Conservation (phyloP, 192 early-diverging fungal genomes). For the Backusella circina region DNA sequence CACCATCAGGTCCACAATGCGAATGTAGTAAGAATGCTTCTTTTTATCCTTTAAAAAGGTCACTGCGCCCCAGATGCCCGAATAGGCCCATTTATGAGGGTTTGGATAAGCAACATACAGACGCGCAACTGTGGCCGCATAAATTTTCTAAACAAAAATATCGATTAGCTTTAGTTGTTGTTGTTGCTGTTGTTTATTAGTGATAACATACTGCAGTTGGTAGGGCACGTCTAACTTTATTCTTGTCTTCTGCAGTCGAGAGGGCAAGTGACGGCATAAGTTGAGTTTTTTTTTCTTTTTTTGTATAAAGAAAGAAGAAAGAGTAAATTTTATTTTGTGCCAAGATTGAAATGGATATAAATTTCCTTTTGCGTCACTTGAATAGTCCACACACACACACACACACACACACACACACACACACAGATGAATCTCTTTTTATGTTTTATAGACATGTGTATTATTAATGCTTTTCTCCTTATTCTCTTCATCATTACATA, state of each 20-base stretch:
- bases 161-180: neutral
- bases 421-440: no score
- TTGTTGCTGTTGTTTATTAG: neutral
- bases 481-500: neutral
- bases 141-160: slow-evolving; percentile 69
- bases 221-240: slow-evolving; percentile 25
- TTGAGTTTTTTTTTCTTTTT: no score
- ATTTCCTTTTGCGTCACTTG: neutral
- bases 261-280: slow-evolving; percentile 38
- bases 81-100: slow-evolving; percentile 65
- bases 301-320: slow-evolving; percentile 16
- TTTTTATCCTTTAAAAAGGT: slow-evolving; percentile 64
- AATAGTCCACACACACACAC: neutral
- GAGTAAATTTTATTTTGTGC: slow-evolving; percentile 8
- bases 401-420: no score
- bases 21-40: slow-evolving; percentile 57
- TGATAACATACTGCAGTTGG: slow-evolving; percentile 22
- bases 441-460: neutral
- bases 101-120: slow-evolving; percentile 76
- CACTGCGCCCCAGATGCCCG: slow-evolving; percentile 68
- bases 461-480: neutral
- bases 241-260: slow-evolving; percentile 33
- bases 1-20: slow-evolving; percentile 67
- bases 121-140: slow-evolving; percentile 73
- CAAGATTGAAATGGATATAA: neutral